Evolutionary conservation across 257 asterid genomes (phyloP).

Genomic region (Nyctanthes arbortristis): DNA sequence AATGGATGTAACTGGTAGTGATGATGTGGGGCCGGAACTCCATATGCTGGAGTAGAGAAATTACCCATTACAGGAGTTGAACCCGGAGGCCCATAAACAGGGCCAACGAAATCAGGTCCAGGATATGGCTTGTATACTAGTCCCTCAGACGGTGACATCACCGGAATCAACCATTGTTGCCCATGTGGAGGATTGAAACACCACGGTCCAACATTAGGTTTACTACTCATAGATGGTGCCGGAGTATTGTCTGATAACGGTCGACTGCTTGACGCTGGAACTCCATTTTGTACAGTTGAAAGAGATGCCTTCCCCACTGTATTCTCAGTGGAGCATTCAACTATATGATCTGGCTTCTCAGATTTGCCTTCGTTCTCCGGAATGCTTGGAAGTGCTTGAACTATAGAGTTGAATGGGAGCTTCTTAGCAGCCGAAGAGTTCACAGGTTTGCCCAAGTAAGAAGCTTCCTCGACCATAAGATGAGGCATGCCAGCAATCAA

Average conservation of each 20-base stretch:
- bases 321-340: constrained; percentile 68
- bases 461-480: constrained; percentile 49
- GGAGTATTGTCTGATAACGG: constrained; percentile 31
- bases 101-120: constrained; percentile 46
- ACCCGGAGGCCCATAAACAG: constrained; percentile 29
- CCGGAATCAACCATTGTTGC: constrained; percentile 83
- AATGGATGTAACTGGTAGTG: constrained; percentile 38
- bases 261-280: constrained; percentile 30
- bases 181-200: constrained; percentile 54
- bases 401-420: constrained; percentile 39
- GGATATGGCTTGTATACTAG: constrained; percentile 83
- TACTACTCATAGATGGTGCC: constrained; percentile 30
- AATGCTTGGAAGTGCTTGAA: constrained; percentile 34
- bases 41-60: constrained; percentile 45
- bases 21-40: constrained; percentile 43
- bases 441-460: constrained; percentile 41
- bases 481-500: constrained; percentile 70
- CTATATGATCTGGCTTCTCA: constrained; percentile 37
- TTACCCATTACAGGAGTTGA: constrained; percentile 39
- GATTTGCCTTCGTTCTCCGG: constrained; percentile 38
- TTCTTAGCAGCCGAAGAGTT: constrained; percentile 43
- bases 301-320: constrained; percentile 45
- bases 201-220: constrained; percentile 38
- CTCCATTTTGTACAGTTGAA: constrained; percentile 44
- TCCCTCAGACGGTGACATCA: constrained; percentile 93